A percentile compares a stretch with the other conserved stretches of the same genome.
phyloP scores from a whole-genome alignment of 2,329 filamentous ascomycete species.

The Mollisiaceae sp. region DNA sequence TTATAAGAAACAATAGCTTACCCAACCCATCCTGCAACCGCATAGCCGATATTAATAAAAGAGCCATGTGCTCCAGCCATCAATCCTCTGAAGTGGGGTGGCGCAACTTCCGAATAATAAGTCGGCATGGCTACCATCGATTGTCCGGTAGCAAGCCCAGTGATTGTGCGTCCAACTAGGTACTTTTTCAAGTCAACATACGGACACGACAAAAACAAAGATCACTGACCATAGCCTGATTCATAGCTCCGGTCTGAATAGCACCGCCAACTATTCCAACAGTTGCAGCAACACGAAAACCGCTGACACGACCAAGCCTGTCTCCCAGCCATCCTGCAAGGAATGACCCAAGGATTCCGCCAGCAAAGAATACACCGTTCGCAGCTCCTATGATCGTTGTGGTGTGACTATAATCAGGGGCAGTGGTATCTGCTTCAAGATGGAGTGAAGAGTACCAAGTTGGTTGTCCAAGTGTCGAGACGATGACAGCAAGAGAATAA shows the following conservation, averaged over 20 bases:
- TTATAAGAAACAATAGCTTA: constrained; percentile 2
- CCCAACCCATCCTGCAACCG: constrained; percentile 25
- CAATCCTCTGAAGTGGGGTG: constrained; percentile 24
- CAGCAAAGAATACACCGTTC: constrained; percentile 46
- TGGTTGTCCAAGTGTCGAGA: constrained; percentile 24
- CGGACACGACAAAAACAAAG: background rate
- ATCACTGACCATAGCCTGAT: constrained; percentile 24
- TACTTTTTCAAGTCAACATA: constrained; percentile 10
- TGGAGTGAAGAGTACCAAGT: constrained; percentile 23
- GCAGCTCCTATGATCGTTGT: constrained; percentile 25
- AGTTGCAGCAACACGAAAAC: constrained; percentile 50
- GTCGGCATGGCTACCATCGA: constrained; percentile 24
- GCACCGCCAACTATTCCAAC: constrained; percentile 50
- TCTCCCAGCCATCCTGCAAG: constrained; percentile 33
- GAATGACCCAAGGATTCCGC: constrained; percentile 33
- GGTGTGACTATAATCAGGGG: constrained; percentile 22
- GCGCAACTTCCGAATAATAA: constrained; percentile 26
- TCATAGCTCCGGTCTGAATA: constrained; percentile 44
- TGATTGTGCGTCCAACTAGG: constrained; percentile 51
- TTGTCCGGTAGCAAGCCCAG: constrained; percentile 51
- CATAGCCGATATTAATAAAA: constrained; percentile 24
- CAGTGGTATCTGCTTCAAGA: constrained; percentile 15
- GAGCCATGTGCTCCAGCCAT: constrained; percentile 26
- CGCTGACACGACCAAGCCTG: constrained; percentile 41
- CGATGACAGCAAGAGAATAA: constrained; percentile 24